A percentile compares a stretch with the other conserved stretches of the same genome.
Conservation (phyloP, 179 eudicot species). For the Corrigiola litoralis region DNA sequence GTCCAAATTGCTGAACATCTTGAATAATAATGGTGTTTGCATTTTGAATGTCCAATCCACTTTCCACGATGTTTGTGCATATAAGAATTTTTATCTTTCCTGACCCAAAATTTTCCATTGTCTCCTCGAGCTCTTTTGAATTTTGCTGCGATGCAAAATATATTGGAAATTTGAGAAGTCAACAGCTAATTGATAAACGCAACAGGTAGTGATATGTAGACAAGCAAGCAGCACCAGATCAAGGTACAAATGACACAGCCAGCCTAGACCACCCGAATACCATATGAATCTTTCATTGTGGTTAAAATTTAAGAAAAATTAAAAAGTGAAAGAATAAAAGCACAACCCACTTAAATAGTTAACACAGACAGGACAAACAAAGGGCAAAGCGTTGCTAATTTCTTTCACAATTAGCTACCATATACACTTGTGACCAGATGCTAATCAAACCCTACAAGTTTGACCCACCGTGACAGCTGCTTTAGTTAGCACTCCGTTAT, state of each 20-base stretch:
- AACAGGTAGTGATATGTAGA: neutral
- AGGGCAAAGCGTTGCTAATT: no score
- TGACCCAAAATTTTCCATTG: conserved; percentile 75
- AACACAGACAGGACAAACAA: no score
- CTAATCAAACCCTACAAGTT: no score
- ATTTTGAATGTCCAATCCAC: conserved; percentile 96
- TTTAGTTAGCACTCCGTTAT: no score
- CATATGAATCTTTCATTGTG: neutral
- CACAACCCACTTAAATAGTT: no score
- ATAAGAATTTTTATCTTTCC: conserved; percentile 77
- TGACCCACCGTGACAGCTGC: no score
- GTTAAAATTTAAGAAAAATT: no score
- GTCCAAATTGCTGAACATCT: conserved; percentile 96
- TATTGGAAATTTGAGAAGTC: neutral
- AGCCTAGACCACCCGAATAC: neutral
- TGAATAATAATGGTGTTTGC: conserved; percentile 94
- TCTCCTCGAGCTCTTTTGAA: conserved; percentile 90
- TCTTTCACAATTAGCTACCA: no score
- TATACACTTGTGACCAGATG: no score
- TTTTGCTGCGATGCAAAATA: conserved; percentile 64
- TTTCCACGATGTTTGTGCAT: conserved; percentile 94
- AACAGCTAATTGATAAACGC: neutral
- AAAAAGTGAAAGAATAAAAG: no score
- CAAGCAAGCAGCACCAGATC: neutral
- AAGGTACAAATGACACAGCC: neutral